Base-by-base conservation (phyloP, 2,329 filamentous ascomycete species). In the Curvularia lunata region DNA sequence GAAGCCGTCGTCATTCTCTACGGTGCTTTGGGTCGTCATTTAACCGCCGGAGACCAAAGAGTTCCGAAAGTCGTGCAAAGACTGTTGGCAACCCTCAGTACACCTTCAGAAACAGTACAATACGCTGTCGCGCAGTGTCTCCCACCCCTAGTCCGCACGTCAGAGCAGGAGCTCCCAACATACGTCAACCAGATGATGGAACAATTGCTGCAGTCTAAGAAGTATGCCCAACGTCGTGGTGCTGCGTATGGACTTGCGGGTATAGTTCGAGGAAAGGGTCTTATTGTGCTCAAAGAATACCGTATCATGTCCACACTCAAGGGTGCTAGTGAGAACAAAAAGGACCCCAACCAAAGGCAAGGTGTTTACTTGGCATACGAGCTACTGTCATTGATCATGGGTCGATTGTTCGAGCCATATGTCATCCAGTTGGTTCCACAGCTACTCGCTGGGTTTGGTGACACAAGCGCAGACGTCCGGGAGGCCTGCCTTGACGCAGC, bases 1-100 rank as follows among this genome's bases (percentile, higher is more conserved):
- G 95, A 99, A 78, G 95, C 96, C 18, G 93, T 99, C 51, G 93
- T 99, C 67, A 95, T 99, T 68, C 89, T 99, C 75, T 99, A 99
- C 69, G 95, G 95, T 74, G 94, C 96, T 50, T 81, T 99, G 37
- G 95, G 93, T 42, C 88, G 91, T 50, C 95, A 99, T 81, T 80
- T 99, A 58, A 86, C 90, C 65, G 79, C 87, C 7, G 92, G 92
- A n/a, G 95, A 99, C 75, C 80, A 87, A 64, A 93, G 96, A 69
- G 86, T 98, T 48, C 92, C 93, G 1, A 88, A 90, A 55, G 95
- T 99, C 45, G 88, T 99, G 49, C 89, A 94, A 66, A 87, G 92
- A 61, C 83, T 99, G 21, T 83, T 99, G 54, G 86, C 88, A 21
- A 97, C 96, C 6, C 82, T 99, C 43, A 95, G 90, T 75, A 98